Base-by-base conservation (phyloP, 2,329 filamentous ascomycete species). In the Ascochyta clinopodiicola region DNA sequence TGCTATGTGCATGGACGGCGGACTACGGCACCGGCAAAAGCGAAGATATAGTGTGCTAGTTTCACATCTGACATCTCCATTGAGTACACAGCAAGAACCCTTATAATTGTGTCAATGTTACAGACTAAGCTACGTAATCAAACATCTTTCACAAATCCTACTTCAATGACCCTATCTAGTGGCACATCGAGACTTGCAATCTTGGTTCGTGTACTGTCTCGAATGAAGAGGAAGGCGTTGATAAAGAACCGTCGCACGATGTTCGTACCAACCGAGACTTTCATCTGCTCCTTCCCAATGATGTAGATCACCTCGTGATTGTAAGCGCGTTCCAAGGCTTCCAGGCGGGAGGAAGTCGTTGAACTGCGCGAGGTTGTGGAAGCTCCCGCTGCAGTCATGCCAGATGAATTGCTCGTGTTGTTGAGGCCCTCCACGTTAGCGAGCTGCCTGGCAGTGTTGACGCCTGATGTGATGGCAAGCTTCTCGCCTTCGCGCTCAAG, bases 101-200 rank as follows among this genome's bases (percentile, higher is more conserved):
- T 24, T 24, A 6, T 24, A 6, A 24, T 24, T 31, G 29, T 13
- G 12, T 31, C 12, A 29, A 29, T 29, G 3, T 29, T 29, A 29
- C 10, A 29, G 3, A 29, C 27, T 29, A 29, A 29, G 27, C 27
- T 29, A 29, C 27, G 3, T 9, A 9, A 19, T 63, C 66, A 87
- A 49, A 89, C 85, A 59, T 88, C 85, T 73, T 88, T 88, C 1
- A 89, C 81, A 68, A 89, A 90, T 0, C 88, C 88, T 17, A 90
- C 86, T 74, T 89, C 88, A 17, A 90, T 82, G 43, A 89, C 70
- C 44, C 82, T 80, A 56, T 89, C 86, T 56, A 83, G 81, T 0
- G 83, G 80, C 37, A 88, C 74, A 44, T 82, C 76, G 54, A 89
- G 72, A 62, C 86, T 86, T 13, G 86, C 84, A 73, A 89, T 83